These are phyloP conservation scores for Santalum album DNA, from an alignment of 164 flowering plant genomes.

Conservation along the genomic window DNA sequence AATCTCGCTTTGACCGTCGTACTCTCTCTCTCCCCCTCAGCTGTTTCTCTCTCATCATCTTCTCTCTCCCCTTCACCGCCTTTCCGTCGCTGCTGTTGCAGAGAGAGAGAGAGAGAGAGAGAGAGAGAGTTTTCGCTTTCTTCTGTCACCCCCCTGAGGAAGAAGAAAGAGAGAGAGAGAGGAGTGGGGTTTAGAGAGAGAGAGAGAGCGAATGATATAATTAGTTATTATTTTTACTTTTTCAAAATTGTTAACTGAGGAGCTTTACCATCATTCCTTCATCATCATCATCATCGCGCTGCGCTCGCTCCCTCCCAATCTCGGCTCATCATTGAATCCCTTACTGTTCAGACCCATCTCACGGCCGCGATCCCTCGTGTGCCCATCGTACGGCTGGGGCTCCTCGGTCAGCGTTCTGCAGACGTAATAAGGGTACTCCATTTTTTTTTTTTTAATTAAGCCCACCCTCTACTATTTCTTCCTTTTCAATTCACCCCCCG, in stretches of 20 bases:
- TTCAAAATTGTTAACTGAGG: no score
- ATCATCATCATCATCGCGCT: constrained; percentile 1
- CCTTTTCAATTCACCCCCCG: background rate
- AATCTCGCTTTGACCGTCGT: constrained; percentile 48
- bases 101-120: background rate
- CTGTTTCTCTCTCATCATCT: constrained; percentile 5
- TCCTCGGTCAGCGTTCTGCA: constrained; percentile 11
- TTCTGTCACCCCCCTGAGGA: no score
- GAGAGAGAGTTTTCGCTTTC: background rate
- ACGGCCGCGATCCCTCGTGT: constrained; percentile 25
- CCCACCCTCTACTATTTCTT: constrained; percentile 3
- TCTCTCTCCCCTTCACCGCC: constrained; percentile 6
- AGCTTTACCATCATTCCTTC: background rate
- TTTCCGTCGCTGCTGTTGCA: constrained; percentile 17
- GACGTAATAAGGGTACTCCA: constrained; percentile 20
- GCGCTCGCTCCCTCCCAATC: constrained; percentile 11
- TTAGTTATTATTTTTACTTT: no score
- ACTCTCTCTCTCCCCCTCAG: constrained; percentile 21
- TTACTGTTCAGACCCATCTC: constrained; percentile 6
- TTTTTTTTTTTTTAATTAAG: background rate
- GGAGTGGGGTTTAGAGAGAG: no score
- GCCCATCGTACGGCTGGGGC: constrained; percentile 21
- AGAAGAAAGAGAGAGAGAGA: no score
- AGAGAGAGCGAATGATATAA: no score
- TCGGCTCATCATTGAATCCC: background rate